Evolutionary conservation across 2,329 filamentous ascomycete genomes (phyloP), one percentile per base, ranked within the genome.

Genomic region (Alternaria sp.): DNA sequence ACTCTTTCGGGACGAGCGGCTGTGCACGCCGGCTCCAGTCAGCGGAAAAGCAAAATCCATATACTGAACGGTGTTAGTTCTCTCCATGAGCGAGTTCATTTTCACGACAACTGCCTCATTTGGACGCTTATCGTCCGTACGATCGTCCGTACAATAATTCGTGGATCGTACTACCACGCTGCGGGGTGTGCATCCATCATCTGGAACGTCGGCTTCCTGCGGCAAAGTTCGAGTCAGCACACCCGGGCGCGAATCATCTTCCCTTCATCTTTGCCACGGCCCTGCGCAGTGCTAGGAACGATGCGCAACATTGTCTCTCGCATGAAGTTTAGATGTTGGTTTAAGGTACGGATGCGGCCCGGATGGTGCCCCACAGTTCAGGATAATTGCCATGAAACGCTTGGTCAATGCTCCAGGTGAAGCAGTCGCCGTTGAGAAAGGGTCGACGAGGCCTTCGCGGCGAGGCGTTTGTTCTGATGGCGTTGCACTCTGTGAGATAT

Each of bases 281-380:
- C 26, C 47, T 47, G 30, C 44, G 25, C 19, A 44, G 40, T 46
- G 44, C 46, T 26, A 51, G 28, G 26, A 51, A 56, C 28, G 40
- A 57, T 13, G 59, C 47, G 54, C 28, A 52, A 56, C 54, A 46
- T 46, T n/a, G 46, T n/a, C 45, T 36, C 28, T 23, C 17, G 25
- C 46, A 46, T 46, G 25, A 57, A 40, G 25, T 58, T 57, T 58
- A 44, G 59, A 47, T 47, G 59, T 62, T 47, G 47, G 49, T 54
- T 59, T 62, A 62, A 62, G 59, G 59, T 62, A 57, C 49, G 59
- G 59, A 55, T 56, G 49, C 54, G 62, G 58, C 54, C 58, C 62
- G 62, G 47, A 58, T 61, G 32, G 62, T 32, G 58, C 52, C 52
- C 52, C 62, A 61, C 58, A 57, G 26, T 32, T 36, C 47, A 49